Percentiles rank a stretch among this genome's conserved stretches.
These are phyloP conservation scores for Rhododendron williamsianum DNA, from an alignment of 148 eudicot genomes.

Conservation along the genomic window DNA sequence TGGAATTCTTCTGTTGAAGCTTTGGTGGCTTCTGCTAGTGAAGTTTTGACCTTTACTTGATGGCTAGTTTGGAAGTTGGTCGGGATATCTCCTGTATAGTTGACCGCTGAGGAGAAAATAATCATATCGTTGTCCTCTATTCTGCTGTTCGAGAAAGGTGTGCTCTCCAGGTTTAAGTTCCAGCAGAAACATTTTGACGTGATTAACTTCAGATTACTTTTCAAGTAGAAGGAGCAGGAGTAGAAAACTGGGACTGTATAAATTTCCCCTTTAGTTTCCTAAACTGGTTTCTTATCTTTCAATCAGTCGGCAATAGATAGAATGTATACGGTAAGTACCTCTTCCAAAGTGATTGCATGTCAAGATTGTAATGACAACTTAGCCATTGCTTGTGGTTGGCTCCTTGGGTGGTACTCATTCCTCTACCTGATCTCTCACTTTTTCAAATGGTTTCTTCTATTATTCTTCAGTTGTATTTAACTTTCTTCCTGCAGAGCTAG, in stretches of 20 bases:
- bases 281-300: constrained; percentile 24
- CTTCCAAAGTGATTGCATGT: constrained; percentile 2
- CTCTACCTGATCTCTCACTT: background rate
- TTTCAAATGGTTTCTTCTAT: constrained; percentile 9
- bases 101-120: background rate
- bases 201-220: background rate
- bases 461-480: constrained; percentile 15
- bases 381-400: constrained; percentile 12
- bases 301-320: constrained; percentile 2
- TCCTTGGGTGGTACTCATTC: constrained; percentile 19
- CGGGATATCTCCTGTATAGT: background rate
- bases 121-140: background rate
- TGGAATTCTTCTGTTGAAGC: constrained; percentile 8
- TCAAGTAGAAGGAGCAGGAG: background rate
- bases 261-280: background rate
- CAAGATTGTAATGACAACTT: constrained; percentile 7
- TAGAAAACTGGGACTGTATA: background rate
- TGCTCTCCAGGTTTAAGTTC: constrained; percentile 1
- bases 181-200: background rate
- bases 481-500: constrained; percentile 51
- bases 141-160: background rate
- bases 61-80: constrained; percentile 3
- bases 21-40: constrained; percentile 4
- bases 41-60: background rate
- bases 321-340: constrained; percentile 10